These are phyloP conservation scores for Melanogaster broomeanus DNA, from an alignment of 768 basidiomycete species.

Conservation along the genomic window DNA sequence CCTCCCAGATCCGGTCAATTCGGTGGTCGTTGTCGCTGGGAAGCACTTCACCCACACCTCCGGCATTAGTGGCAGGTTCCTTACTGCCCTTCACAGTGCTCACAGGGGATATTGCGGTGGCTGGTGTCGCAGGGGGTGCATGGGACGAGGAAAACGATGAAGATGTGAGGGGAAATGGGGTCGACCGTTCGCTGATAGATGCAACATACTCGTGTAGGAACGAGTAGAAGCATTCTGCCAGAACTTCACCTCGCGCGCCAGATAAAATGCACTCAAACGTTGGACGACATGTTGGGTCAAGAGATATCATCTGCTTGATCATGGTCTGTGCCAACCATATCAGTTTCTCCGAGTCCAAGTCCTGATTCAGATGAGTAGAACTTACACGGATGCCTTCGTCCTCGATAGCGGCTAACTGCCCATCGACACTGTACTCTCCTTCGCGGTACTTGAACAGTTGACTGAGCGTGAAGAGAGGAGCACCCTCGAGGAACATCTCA, in stretches of 20 bases:
- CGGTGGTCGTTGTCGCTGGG: slow-evolving; percentile 84
- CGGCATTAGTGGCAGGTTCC: slow-evolving; percentile 7
- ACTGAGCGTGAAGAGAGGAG: slow-evolving; percentile 89
- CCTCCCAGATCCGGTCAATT: slow-evolving; percentile 82
- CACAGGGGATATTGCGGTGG: slow-evolving; percentile 34
- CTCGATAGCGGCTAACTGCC: slow-evolving; percentile 70
- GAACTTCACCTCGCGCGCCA: slow-evolving; percentile 72
- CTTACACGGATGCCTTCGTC: slow-evolving; percentile 81
- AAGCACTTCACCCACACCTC: slow-evolving; percentile 39
- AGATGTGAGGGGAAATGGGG: slow-evolving; percentile 44
- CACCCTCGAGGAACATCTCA: slow-evolving; percentile 94
- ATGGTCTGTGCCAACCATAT: slow-evolving; percentile 57
- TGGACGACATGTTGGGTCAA: slow-evolving; percentile 76
- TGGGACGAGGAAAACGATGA: slow-evolving; percentile 34
- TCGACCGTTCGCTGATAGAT: slow-evolving; percentile 70
- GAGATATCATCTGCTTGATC: slow-evolving; percentile 87
- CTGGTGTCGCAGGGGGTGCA: slow-evolving; percentile 30
- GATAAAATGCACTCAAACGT: slow-evolving; percentile 81
- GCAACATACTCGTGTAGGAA: slow-evolving; percentile 90
- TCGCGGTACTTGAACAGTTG: slow-evolving; percentile 94
- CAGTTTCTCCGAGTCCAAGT: slow-evolving; percentile 10
- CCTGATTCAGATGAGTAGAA: slow-evolving; percentile 14
- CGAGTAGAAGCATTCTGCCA: slow-evolving; percentile 93
- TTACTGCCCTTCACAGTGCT: slow-evolving; percentile 30
- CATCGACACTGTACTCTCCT: slow-evolving; percentile 78